Conservation (phyloP, 1,139 yeast species). For the Magnusiomyces paraingens region DNA sequence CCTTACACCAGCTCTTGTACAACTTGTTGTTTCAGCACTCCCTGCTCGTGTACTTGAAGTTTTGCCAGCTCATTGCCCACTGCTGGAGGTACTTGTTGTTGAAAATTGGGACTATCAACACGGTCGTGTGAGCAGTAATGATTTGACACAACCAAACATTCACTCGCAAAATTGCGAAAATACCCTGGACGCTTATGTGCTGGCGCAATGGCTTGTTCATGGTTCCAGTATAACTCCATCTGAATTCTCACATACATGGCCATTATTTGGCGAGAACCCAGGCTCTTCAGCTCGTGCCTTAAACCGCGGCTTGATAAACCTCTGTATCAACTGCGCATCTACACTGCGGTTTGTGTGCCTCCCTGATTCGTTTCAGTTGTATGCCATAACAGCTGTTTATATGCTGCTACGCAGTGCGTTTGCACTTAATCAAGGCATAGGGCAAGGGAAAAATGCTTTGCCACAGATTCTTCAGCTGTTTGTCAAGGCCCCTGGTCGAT, state of each 20-base stretch:
- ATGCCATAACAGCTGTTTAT: too few species aligned
- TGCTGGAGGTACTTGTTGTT: conserved; percentile 1
- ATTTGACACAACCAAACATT: neutral
- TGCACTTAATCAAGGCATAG: too few species aligned
- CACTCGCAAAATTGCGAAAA: neutral
- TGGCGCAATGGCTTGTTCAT: neutral
- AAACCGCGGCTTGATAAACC: neutral
- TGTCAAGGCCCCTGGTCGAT: too few species aligned
- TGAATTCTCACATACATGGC: neutral
- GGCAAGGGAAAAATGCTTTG: too few species aligned
- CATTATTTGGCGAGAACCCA: neutral
- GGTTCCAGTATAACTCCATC: neutral
- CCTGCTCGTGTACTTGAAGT: neutral
- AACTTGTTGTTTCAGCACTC: neutral
- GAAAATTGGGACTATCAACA: conserved; percentile 3
- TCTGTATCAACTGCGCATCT: neutral
- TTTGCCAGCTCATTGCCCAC: neutral
- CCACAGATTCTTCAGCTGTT: too few species aligned
- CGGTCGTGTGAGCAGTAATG: too few species aligned
- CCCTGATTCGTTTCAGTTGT: neutral
- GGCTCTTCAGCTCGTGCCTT: neutral
- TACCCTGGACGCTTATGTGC: neutral
- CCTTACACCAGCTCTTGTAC: neutral
- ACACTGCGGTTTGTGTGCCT: conserved; percentile 2
- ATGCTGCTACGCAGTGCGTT: too few species aligned